Evolutionary conservation across 306 rosid species (phyloP), one percentile per base, ranked within the genome.

Genomic region (Cucurbita ficifolia): DNA sequence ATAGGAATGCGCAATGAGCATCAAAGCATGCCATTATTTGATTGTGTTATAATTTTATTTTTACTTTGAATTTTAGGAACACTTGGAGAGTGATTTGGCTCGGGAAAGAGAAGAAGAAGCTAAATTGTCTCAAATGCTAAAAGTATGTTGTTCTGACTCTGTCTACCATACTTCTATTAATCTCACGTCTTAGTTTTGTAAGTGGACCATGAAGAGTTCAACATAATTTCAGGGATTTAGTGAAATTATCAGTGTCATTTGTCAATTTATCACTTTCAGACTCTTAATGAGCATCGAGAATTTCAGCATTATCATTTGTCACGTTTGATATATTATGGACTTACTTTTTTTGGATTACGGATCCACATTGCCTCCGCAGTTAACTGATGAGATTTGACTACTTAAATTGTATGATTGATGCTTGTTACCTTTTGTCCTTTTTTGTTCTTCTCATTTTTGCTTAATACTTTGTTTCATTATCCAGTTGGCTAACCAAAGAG

Each of bases 81-180:
- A 87, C 87, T 81, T 90, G 79, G 96, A 94, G 83, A 90, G 79
- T 75, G 93, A 85, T 75, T 83, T 88, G 87, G 86, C 91, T 43
- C 88, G 59, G 58, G 86, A 93, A 71, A 89, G 91, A 76, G 97
- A 94, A 73, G 92, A 83, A 78, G 77, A 76, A 16, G 85, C 97
- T 49, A 90, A 76, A 72, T 85, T 90, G 74, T 89, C 86, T 75
- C 90, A 57, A 54, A 81, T 85, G 72, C 75, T 94, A 77, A 84
- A 87, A 73, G 98, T 94, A 84, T 60, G 84, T 35, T 18, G 19
- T 78, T 45, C 62, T 42, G 13, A 52, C 45, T 68, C 35, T 19
- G 35, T 22, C 11, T 2, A 46, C 38, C 35, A 0, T 5, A 10
- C 74, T 43, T 11, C 11, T 19, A 51, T 48, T 16, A 70, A 29